Evolutionary conservation across 2,329 filamentous ascomycete species (phyloP).

Genomic region (Sporothrix humicola): DNA sequence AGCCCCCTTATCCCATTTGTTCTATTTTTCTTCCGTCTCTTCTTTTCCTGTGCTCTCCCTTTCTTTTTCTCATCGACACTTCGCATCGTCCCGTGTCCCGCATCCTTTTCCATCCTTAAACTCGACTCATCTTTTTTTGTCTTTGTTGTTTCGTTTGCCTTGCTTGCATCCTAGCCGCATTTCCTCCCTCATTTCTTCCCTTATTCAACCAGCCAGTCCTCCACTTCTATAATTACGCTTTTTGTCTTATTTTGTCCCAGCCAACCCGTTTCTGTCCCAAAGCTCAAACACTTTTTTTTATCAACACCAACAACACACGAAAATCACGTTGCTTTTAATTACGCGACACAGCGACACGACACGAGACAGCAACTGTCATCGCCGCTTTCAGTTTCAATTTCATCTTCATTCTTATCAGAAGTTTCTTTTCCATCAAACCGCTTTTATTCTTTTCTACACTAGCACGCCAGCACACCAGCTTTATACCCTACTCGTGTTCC

Average conservation of each 20-base stretch:
- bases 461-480: not conserved
- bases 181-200: conserved; percentile 1
- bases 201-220: conserved; percentile 4
- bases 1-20: not conserved
- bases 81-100: not conserved
- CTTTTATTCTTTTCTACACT: not conserved
- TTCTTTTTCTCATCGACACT: not conserved
- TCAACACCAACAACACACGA: conserved; percentile 28
- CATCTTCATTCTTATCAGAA: not conserved
- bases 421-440: too few relatives aligned
- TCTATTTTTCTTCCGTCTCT: not conserved
- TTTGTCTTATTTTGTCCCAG: not conserved
- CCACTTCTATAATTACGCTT: conserved; percentile 6
- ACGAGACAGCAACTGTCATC: not conserved
- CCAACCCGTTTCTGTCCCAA: not conserved
- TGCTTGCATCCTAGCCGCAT: not conserved
- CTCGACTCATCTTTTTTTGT: not conserved
- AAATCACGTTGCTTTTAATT: conserved; percentile 25
- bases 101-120: not conserved
- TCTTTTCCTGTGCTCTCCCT: not conserved
- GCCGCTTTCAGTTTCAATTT: not conserved
- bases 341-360: conserved; percentile 32
- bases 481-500: not conserved
- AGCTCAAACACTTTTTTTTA: conserved; percentile 22
- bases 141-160: not conserved